Evolutionary conservation across 768 basidiomycete species (phyloP).

Genomic region (Macrolepiota albuminosa): DNA sequence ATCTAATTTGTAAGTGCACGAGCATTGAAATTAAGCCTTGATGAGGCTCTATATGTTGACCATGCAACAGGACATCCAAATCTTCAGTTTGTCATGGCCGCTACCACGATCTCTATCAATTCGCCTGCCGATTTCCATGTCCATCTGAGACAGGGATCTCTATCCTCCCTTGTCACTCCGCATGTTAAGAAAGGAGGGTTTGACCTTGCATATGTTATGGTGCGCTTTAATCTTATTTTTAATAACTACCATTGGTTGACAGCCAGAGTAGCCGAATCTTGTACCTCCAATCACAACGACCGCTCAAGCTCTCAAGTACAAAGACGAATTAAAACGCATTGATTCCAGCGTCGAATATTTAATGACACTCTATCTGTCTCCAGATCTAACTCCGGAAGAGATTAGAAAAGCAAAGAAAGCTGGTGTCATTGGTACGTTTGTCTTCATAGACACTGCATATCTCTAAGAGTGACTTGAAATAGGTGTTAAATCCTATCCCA

Average conservation of each 20-base stretch:
- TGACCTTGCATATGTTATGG: conserved; percentile 94
- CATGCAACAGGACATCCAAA: background rate
- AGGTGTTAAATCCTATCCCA: conserved; percentile 95
- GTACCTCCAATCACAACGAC: conserved; percentile 84
- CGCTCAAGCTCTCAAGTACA: conserved; percentile 77
- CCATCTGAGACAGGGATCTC: conserved; percentile 84
- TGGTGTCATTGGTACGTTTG: conserved; percentile 61
- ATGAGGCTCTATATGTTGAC: background rate
- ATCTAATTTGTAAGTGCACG: background rate
- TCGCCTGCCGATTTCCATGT: conserved; percentile 95
- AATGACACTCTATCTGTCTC: conserved; percentile 95
- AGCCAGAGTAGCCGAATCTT: conserved; percentile 73
- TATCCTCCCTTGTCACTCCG: conserved; percentile 81
- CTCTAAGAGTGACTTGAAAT: background rate
- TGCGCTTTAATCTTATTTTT: conserved; percentile 25
- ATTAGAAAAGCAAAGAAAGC: conserved; percentile 82
- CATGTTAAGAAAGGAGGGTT: conserved; percentile 92
- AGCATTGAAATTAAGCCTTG: background rate
- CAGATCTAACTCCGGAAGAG: conserved; percentile 85
- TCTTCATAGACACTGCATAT: conserved; percentile 15
- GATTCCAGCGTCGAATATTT: conserved; percentile 81
- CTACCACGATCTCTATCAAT: conserved; percentile 33
- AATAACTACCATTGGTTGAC: background rate
- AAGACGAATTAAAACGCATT: conserved; percentile 64
- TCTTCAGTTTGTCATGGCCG: conserved; percentile 22